Percentiles rank a stretch among this genome's conserved stretches.
Evolutionary conservation across 495 filamentous ascomycete species (phyloP).

Genomic region (Cercophora scortea): DNA sequence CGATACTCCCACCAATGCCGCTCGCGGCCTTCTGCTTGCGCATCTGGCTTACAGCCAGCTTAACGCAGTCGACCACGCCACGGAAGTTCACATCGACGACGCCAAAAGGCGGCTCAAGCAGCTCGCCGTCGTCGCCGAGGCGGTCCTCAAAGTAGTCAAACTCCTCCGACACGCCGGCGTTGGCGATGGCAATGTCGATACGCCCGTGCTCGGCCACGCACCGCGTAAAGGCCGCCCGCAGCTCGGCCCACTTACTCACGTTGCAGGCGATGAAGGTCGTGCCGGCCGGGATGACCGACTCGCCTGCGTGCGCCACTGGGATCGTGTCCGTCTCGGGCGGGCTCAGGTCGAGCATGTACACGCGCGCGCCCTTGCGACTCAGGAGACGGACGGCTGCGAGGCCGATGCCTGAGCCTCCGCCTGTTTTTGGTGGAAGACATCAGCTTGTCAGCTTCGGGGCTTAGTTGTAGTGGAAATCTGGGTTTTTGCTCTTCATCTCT

Average conservation of each 20-base stretch:
- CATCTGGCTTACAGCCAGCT: neutral
- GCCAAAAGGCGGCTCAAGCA: neutral
- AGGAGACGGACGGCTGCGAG: neutral
- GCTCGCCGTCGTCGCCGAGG: neutral
- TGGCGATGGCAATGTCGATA: neutral
- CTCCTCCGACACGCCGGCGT: neutral
- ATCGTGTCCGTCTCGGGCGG: neutral
- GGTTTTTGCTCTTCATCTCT: no score
- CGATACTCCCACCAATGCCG: neutral
- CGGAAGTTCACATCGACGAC: neutral
- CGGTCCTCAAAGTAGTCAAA: neutral
- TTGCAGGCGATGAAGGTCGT: neutral
- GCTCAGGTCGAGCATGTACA: neutral
- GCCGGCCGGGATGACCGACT: neutral
- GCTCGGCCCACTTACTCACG: neutral
- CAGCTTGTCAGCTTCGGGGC: neutral
- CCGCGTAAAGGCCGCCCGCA: neutral
- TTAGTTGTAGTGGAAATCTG: neutral
- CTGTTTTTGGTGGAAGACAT: neutral
- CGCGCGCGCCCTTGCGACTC: neutral
- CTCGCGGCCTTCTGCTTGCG: neutral
- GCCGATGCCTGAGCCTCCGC: neutral
- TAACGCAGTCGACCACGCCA: neutral
- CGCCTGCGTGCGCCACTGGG: neutral
- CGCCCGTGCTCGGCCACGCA: neutral